Evolutionary conservation across 768 basidiomycete genomes (phyloP), one percentile per base, ranked within the genome.

Genomic region (Pleurotus giganteus): DNA sequence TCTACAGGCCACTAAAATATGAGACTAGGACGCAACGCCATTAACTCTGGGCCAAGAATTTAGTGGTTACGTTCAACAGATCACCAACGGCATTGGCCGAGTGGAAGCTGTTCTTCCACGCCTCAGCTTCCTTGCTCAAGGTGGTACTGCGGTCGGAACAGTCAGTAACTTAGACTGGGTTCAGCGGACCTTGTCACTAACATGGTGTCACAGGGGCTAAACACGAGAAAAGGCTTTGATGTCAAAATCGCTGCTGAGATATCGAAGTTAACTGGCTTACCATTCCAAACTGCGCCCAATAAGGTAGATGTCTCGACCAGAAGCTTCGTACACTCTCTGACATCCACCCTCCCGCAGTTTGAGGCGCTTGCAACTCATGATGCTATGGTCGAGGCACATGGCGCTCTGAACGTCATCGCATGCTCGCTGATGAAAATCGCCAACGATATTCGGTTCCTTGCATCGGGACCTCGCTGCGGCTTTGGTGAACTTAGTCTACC

Each of bases 401-500:
- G 97, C 53, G 96, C 95, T 13, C 82, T 99, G 60, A 98, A 98
- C 72, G 90, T 91, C 41, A 71, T 99, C 53, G 97, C 97, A n/a
- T 91, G 89, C 67, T 97, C 94, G 7, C 74, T 98, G 61, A 97
- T 98, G 94, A 99, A 99, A 81, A 98, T 99, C 65, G 96, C 96
- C 46, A 98, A 99, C 68, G 97, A 99, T 66, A 96, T 99, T 67
- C 88, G 97, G 50, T 98, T 89, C 81, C 88, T 99, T 61, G 96
- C 87, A 23, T 98, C 96, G 46, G 97, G 97, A 54, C 97, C 97
- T 56, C 89, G 97, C 41, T 99, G 97, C 65, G 97, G 97, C 54
- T 81, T 99, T 43, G 97, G 97, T 21, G 97, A 99, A 73, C 77
- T 99, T 36, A 86, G 82, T 63, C 74, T 98, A 47, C 97, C 97